phyloP scores from a whole-genome alignment of 2,329 filamentous ascomycete genomes.

The Berkeleyomyces basicola region DNA sequence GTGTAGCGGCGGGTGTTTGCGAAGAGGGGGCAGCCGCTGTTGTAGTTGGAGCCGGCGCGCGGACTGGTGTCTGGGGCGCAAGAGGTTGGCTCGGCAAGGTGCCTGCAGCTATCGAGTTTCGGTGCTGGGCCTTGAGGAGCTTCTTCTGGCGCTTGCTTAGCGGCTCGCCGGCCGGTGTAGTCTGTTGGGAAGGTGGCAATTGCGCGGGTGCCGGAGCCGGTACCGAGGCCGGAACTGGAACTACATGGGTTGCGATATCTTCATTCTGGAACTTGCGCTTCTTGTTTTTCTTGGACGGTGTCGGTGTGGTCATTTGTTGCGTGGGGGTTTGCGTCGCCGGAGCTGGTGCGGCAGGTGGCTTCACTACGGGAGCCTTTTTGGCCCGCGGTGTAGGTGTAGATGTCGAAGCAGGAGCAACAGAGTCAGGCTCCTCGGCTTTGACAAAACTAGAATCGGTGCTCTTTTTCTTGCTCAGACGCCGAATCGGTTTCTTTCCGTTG shows the following conservation, averaged over 20 bases:
- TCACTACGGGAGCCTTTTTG: neutral
- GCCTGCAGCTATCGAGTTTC: neutral
- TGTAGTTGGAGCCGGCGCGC: neutral
- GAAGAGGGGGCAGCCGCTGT: neutral
- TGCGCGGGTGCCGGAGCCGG: neutral
- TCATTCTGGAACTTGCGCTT: neutral
- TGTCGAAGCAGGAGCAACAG: neutral
- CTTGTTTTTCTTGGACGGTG: neutral
- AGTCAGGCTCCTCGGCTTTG: neutral
- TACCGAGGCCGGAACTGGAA: neutral
- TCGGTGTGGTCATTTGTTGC: neutral
- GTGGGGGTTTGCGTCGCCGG: neutral
- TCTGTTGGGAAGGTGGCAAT: too few relatives aligned
- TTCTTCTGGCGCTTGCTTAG: constrained; percentile 7
- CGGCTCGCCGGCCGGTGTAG: neutral
- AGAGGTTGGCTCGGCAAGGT: neutral
- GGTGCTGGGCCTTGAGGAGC: neutral
- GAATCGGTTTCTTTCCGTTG: neutral
- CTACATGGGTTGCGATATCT: neutral
- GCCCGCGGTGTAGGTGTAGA: neutral
- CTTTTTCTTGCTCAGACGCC: neutral
- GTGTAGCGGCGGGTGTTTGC: neutral
- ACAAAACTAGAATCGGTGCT: neutral
- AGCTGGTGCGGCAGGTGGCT: neutral
- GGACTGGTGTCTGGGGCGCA: neutral